Percentiles rank a stretch among this genome's conserved stretches.
Conservation (phyloP, 164 flowering plant species). For the Pachysandra terminalis region DNA sequence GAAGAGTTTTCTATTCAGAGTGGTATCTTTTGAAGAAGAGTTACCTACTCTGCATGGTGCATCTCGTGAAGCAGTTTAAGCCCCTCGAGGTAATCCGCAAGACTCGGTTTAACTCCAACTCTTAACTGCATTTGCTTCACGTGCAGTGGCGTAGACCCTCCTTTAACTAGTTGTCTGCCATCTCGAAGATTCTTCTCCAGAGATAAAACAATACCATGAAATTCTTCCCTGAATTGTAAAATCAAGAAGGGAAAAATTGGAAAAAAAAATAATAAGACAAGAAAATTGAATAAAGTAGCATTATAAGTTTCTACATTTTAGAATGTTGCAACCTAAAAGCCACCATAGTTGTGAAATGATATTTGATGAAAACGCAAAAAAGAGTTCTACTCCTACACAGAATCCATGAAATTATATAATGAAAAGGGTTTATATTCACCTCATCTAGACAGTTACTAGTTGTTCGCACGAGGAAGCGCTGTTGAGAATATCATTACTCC, state of each 20-base stretch:
- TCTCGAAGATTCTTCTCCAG: conserved; percentile 51
- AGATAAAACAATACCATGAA: conserved; percentile 44
- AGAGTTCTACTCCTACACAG: background rate
- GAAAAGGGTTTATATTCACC: background rate
- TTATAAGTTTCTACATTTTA: no score
- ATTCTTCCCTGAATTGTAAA: conserved; percentile 49
- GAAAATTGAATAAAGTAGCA: background rate
- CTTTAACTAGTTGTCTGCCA: conserved; percentile 40
- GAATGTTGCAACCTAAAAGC: background rate
- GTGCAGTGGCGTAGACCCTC: conserved; percentile 28
- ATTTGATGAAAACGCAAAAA: background rate
- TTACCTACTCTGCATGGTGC: conserved; percentile 57
- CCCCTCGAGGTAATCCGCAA: conserved; percentile 53
- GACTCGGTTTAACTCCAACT: conserved; percentile 51
- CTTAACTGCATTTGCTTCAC: conserved; percentile 43
- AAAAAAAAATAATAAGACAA: background rate
- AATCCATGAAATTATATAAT: background rate
- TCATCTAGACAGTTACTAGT: background rate
- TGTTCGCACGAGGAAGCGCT: no score
- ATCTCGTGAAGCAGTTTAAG: conserved; percentile 49
- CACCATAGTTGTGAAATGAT: no score
- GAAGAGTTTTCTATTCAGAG: no score
- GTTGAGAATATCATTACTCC: no score
- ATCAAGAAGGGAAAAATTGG: background rate
- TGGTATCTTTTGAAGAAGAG: no score